A percentile compares a stretch with the other conserved stretches of the same genome.
Conservation (phyloP, 176 grass and related monocot species). For the Hsuehochloa calcarea region DNA sequence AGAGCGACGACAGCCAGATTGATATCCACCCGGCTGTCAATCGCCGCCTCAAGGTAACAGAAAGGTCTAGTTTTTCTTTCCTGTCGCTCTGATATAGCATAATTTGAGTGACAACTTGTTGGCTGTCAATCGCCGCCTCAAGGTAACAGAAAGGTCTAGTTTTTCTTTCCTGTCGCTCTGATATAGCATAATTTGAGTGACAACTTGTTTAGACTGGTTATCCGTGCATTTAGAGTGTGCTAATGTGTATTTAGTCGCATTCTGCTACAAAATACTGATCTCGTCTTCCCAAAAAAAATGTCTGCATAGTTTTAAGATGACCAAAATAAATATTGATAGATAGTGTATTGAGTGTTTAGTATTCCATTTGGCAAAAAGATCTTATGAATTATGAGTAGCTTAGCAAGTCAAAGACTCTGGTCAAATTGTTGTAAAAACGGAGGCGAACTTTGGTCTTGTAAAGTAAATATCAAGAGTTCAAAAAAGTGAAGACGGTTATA, state of each 20-base stretch:
- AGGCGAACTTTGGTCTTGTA: neutral
- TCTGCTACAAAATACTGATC: neutral
- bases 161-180: slow-evolving; percentile 1
- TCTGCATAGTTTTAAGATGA: neutral
- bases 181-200: neutral
- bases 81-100: neutral
- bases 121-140: slow-evolving; percentile 82
- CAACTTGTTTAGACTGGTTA: neutral
- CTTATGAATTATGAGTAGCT: neutral
- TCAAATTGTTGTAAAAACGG: neutral
- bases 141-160: slow-evolving; percentile 41
- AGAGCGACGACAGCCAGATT: slow-evolving; percentile 58
- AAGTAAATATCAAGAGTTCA: neutral
- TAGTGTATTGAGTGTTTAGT: neutral
- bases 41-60: slow-evolving; percentile 78
- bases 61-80: neutral
- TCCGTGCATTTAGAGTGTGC: neutral
- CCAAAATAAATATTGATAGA: neutral
- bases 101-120: neutral
- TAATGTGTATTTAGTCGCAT: neutral
- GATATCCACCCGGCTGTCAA: slow-evolving; percentile 91
- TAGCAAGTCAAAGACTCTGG: neutral
- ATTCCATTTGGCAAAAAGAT: neutral
- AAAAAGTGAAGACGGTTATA: neutral
- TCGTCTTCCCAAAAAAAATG: neutral